Evolutionary conservation across 257 asterid genomes (phyloP), one percentile per base, ranked within the genome.

Genomic region (Penstemon eatonii): DNA sequence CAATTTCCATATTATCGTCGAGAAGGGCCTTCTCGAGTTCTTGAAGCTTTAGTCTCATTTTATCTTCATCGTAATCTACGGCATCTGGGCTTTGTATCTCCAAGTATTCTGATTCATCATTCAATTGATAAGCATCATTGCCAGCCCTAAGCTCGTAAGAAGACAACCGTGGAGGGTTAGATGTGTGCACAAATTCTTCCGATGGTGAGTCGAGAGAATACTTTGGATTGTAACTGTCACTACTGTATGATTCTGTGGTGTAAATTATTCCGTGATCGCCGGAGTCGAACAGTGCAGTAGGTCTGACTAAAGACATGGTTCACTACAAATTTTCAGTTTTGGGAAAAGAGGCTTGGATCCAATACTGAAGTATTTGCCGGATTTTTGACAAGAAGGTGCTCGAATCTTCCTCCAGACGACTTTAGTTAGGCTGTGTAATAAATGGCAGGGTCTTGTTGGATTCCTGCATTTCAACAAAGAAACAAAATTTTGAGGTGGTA

Each of bases 11-110:
- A 54, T 72, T 69, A 63, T 86, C 96, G 62, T 84, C 90, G 51
- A 83, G 85, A 68, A 93, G 99, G 6, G 76, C 99, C 70, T 81
- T 73, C 79, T 93, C 99, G 12, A 93, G 85, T 84, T 93, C 99
- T 79, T 83, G 88, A 40, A 93, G 79, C 87, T 93, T 93, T 25
- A 83, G 64, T 40, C 83, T 84, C 82, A 93, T 72, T 78, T 66
- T 74, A 38, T 84, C 90, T 66, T 81, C 89, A 68, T 87, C 84
- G 10, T 59, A 88, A 73, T 81, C 74, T 39, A 76, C 39, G 42
- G 73, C 69, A 56, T 73, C 92, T 11, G 81, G 88, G 66, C 84
- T 82, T 66, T 39, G 76, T 51, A 43, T 56, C 52, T 71, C 75
- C 51, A 77, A 65, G 65, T 72, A 81, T 42, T 69, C 81, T 15